Evolutionary conservation across 495 filamentous ascomycete species (phyloP).

Genomic region (Aspergillus cavernicola): DNA sequence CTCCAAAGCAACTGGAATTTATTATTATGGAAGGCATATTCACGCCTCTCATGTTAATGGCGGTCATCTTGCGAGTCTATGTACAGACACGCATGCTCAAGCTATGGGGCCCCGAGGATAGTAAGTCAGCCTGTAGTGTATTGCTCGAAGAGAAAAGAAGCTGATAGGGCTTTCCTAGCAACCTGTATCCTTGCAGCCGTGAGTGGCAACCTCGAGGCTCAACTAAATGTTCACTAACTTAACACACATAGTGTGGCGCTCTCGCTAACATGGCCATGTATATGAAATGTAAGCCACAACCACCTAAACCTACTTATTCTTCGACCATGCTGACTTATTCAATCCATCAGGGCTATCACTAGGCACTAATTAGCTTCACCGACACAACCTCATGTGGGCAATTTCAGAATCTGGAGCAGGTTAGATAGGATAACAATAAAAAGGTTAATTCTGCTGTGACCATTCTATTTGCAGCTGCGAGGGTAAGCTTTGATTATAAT

Average conservation of each 20-base stretch:
- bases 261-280: background rate
- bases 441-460: too few species aligned
- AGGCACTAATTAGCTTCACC: too few species aligned
- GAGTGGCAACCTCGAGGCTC: background rate
- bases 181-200: background rate
- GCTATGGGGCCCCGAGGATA: background rate
- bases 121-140: background rate
- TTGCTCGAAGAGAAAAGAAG: too few species aligned
- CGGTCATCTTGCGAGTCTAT: background rate
- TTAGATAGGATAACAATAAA: too few species aligned
- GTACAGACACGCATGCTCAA: background rate
- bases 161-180: background rate
- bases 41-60: background rate
- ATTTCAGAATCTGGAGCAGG: too few species aligned
- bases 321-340: too few species aligned
- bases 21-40: background rate
- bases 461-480: too few species aligned
- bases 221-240: background rate
- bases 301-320: too few species aligned
- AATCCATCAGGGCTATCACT: too few species aligned
- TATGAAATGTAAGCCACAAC: background rate
- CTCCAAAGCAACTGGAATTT: too few species aligned
- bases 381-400: too few species aligned
- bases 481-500: too few species aligned
- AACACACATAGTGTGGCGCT: background rate